Base-by-base conservation (phyloP, 768 basidiomycete species). In the Amanita muscaria region DNA sequence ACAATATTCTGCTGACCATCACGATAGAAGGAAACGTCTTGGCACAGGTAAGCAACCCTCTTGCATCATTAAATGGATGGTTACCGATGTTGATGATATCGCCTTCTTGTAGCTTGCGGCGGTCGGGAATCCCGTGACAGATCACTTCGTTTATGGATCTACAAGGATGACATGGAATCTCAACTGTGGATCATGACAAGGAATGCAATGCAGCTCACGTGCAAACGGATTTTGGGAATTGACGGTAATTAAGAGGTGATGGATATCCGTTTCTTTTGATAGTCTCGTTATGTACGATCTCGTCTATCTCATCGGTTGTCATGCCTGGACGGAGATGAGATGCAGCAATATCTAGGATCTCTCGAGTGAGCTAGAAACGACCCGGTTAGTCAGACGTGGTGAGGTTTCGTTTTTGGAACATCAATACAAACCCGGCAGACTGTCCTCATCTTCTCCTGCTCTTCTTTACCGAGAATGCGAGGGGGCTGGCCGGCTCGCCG, bases 191-290 rank as follows among this genome's bases (percentile, higher is more conserved):
- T 29, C 27, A 12, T 29, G 27, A 12, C 27, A 29, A 6, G 7
- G 7, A 29, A 34, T 19, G 15, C 22, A 16, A 32, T 10, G 12
- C 31, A 22, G 36, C 46, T 40, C 68, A 90, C 81, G 86, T 92
- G 85, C 96, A 99, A 29, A 94, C 78, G 23, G 92, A 97, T 70
- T 97, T 97, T 10, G 96, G 94, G 59, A 83, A 98, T 27, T 76
- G 72, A 42, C 82, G 77, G 64, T 99, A 99, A 57, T 89, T 89
- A 49, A 98, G 69, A 34, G 96, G 88, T 21, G 88, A 92, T 1
- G 96, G 96, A 64, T 99, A 99, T 18, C 88, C 79, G 52, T 89
- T 81, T 41, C 93, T 74, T 65, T 93, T 84, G 51, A 98, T 82
- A 51, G 73, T 85, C 14, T 87, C 96, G 51, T 88, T 77, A 65